A percentile compares a stretch with the other conserved stretches of the same genome.
Conservation (phyloP, 2,329 filamentous ascomycete genomes). For the Allantophomopsis cytisporea region DNA sequence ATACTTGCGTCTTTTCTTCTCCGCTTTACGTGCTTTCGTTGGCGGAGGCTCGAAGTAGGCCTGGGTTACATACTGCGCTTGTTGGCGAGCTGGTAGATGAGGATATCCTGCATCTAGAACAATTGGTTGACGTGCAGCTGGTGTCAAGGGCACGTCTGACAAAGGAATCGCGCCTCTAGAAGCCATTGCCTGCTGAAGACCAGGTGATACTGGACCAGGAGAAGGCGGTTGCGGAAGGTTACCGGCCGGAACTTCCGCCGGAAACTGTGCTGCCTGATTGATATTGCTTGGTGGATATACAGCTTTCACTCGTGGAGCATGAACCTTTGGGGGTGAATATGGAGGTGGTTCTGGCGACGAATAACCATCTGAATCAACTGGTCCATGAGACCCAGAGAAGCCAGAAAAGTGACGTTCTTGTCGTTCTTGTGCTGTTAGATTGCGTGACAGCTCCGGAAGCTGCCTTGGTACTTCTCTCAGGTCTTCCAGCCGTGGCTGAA, state of each 20-base stretch:
- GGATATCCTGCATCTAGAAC: slow-evolving; percentile 18
- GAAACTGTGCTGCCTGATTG: not conserved
- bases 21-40: slow-evolving; percentile 13
- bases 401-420: no score
- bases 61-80: slow-evolving; percentile 3
- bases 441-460: no score
- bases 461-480: no score
- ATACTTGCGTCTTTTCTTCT: slow-evolving; percentile 33
- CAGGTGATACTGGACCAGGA: slow-evolving; percentile 49
- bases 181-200: slow-evolving; percentile 45
- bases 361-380: no score
- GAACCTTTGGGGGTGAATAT: slow-evolving; percentile 14
- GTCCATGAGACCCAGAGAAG: no score
- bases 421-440: no score
- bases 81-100: slow-evolving; percentile 9
- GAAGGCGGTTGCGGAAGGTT: slow-evolving; percentile 37
- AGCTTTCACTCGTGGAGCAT: slow-evolving; percentile 31
- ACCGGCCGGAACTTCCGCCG: slow-evolving; percentile 7
- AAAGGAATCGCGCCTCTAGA: slow-evolving; percentile 47
- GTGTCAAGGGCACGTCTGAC: slow-evolving; percentile 38
- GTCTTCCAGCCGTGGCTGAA: no score
- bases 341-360: slow-evolving; percentile 11
- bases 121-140: slow-evolving; percentile 10
- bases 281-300: slow-evolving; percentile 41
- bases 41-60: slow-evolving; percentile 7